phyloP scores from a whole-genome alignment of 208 protist genomes.

The Tritrichomonas musculus region DNA sequence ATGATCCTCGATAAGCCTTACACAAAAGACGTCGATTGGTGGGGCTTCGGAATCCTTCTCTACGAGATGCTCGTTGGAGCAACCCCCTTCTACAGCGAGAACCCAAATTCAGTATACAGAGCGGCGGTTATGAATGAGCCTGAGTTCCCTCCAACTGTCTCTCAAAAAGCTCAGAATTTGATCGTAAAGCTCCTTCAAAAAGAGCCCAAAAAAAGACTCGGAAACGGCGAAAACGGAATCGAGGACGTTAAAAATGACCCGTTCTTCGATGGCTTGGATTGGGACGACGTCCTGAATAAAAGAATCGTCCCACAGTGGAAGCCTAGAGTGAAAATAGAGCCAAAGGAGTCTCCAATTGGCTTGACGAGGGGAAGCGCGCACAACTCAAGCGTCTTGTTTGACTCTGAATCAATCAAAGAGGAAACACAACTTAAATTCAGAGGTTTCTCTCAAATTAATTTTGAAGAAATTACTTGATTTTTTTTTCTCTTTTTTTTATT shows the following conservation, averaged over 20 bases:
- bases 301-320: neutral
- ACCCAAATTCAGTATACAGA: neutral
- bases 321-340: neutral
- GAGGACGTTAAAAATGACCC: constrained; percentile 37
- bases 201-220: constrained; percentile 33
- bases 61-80: constrained; percentile 63
- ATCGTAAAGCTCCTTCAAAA: constrained; percentile 33
- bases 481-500: too few relatives aligned
- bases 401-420: too few relatives aligned
- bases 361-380: too few relatives aligned
- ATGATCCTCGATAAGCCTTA: constrained; percentile 56
- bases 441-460: too few relatives aligned
- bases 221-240: neutral
- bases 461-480: too few relatives aligned
- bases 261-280: neutral
- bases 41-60: constrained; percentile 60
- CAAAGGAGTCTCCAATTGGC: neutral
- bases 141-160: neutral
- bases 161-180: neutral
- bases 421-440: too few relatives aligned
- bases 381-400: too few relatives aligned
- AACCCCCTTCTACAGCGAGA: constrained; percentile 29
- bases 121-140: neutral
- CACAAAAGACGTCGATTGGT: constrained; percentile 65
- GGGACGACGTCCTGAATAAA: neutral